These are phyloP conservation scores for Phytophthora fragariae DNA, from an alignment of 352 stramenopile genomes.

Conservation along the genomic window DNA sequence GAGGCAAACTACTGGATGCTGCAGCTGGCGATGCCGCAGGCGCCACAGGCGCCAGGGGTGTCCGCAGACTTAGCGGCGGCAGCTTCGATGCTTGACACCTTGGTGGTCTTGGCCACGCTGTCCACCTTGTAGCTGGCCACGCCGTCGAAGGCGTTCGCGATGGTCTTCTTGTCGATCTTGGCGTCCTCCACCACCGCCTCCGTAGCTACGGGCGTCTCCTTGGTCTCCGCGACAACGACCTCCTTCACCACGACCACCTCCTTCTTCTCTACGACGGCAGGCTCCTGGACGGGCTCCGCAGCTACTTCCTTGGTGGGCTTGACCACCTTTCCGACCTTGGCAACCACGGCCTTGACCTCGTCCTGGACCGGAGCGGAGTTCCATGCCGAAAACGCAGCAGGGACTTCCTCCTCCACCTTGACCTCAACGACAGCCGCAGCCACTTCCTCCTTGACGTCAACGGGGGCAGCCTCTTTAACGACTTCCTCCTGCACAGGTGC, in stretches of 20 bases:
- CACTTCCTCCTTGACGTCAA: constrained; percentile 27
- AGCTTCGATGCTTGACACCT: constrained; percentile 31
- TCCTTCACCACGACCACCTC: constrained; percentile 12
- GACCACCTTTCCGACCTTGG: constrained; percentile 16
- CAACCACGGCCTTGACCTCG: constrained; percentile 19
- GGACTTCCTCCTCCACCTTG: constrained; percentile 28
- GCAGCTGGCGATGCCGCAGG: constrained; percentile 41
- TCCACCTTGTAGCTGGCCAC: constrained; percentile 49
- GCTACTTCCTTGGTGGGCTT: constrained; percentile 23
- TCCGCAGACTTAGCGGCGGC: constrained; percentile 24
- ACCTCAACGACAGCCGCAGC: constrained; percentile 9
- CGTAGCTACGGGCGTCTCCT: constrained; percentile 17
- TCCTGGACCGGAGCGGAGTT: constrained; percentile 36
- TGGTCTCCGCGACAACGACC: constrained; percentile 9
- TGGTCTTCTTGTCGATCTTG: constrained; percentile 38
- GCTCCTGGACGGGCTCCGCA: constrained; percentile 15
- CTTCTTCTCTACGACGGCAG: constrained; percentile 19
- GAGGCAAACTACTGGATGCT: constrained; percentile 40
- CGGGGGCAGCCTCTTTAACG: background rate
- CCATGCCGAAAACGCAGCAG: constrained; percentile 31
- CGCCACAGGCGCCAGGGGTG: constrained; percentile 33
- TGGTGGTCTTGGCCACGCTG: constrained; percentile 42
- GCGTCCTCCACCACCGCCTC: constrained; percentile 26
- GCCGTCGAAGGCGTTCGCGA: constrained; percentile 45
- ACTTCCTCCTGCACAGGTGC: constrained; percentile 27